phyloP scores from a whole-genome alignment of 225 moss, liverwort and hornwort genomes.

The Thuidium tamariscinum region DNA sequence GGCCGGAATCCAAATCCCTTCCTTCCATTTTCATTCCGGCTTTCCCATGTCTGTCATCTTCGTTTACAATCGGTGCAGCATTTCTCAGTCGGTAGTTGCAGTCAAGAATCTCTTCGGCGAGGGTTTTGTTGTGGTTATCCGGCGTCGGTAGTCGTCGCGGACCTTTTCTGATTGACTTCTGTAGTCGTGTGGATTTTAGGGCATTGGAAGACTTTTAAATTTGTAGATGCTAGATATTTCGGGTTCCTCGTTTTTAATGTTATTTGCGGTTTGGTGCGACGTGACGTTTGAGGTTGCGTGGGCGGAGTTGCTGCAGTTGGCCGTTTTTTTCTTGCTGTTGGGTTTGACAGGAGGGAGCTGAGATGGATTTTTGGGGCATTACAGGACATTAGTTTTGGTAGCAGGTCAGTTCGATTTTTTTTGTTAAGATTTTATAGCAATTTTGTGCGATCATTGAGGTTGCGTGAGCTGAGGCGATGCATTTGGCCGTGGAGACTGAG shows the following conservation, averaged over 20 bases:
- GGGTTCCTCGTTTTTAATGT: not conserved
- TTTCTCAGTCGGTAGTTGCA: not conserved
- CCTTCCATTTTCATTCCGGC: not conserved
- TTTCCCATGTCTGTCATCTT: not conserved
- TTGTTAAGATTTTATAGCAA: not conserved
- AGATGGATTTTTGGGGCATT: not conserved
- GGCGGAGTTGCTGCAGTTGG: not conserved
- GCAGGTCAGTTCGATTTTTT: not conserved
- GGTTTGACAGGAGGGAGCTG: not conserved
- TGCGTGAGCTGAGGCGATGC: not conserved
- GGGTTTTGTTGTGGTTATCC: constrained; percentile 14
- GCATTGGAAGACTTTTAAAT: not conserved
- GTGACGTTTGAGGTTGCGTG: not conserved
- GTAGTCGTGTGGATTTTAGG: not conserved
- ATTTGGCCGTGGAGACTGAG: not conserved
- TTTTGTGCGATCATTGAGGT: not conserved
- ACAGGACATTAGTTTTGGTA: not conserved
- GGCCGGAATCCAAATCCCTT: not conserved
- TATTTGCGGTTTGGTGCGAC: not conserved
- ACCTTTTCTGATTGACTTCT: not conserved
- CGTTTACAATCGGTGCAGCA: not conserved
- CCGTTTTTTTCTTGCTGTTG: not conserved
- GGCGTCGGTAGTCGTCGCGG: not conserved
- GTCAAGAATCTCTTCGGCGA: not conserved
- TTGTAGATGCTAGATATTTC: not conserved